A percentile compares a stretch with the other conserved stretches of the same genome.
phyloP scores from a whole-genome alignment of 176 grass and related monocot genomes.

The Oryza glumipatula region DNA sequence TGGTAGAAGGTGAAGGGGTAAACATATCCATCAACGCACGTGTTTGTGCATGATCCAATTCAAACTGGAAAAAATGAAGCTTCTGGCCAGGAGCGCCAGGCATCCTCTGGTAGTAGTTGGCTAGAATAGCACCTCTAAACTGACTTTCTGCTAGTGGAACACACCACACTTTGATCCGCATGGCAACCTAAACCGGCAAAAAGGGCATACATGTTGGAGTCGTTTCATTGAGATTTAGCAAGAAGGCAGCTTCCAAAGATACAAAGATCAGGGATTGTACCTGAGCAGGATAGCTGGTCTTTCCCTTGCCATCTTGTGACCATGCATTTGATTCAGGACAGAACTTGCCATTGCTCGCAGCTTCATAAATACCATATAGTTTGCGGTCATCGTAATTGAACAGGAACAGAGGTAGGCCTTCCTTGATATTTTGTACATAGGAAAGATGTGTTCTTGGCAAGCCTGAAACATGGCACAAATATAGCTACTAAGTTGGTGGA shows the following conservation, averaged over 20 bases:
- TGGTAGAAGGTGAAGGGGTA: slow-evolving; percentile 48
- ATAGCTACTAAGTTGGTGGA: slow-evolving; percentile 9
- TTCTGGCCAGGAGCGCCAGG: slow-evolving; percentile 37
- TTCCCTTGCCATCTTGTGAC: slow-evolving; percentile 63
- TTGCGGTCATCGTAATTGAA: slow-evolving; percentile 76
- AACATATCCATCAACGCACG: slow-evolving; percentile 66
- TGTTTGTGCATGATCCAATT: slow-evolving; percentile 83
- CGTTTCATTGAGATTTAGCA: slow-evolving; percentile 34
- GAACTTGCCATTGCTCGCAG: slow-evolving; percentile 63
- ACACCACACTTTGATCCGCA: slow-evolving; percentile 58
- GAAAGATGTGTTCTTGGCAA: slow-evolving; percentile 64
- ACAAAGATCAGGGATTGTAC: slow-evolving; percentile 32
- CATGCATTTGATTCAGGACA: slow-evolving; percentile 82
- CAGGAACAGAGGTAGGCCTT: slow-evolving; percentile 84
- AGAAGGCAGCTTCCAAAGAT: slow-evolving; percentile 27
- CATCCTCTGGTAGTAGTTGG: slow-evolving; percentile 70
- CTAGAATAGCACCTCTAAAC: slow-evolving; percentile 70
- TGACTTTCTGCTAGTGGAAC: slow-evolving; percentile 59
- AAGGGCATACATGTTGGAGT: slow-evolving; percentile 3
- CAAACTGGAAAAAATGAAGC: slow-evolving; percentile 73
- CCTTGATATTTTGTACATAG: slow-evolving; percentile 76
- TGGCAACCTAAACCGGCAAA: slow-evolving; percentile 65
- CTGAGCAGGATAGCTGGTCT: slow-evolving; percentile 83
- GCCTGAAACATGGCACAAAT: slow-evolving; percentile 48
- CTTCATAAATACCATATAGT: slow-evolving; percentile 86